Percentiles rank a stretch among this genome's conserved stretches.
Evolutionary conservation across 371 early-diverging fungal genomes (phyloP).

Genomic region (Mucor lusitanicus): DNA sequence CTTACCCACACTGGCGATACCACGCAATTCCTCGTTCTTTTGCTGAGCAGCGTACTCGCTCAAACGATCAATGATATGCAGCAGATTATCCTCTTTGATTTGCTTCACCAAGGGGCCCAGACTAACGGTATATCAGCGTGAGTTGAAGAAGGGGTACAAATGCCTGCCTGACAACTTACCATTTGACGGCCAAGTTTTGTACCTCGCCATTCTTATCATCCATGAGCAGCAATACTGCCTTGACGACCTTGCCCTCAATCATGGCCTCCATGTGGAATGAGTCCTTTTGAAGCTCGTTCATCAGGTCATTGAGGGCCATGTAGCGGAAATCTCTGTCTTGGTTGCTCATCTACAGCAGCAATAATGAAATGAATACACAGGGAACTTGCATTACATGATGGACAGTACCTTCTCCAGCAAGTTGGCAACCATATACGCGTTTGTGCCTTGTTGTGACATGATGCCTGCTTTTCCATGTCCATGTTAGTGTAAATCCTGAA

Average conservation of each 20-base stretch:
- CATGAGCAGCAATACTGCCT: constrained; percentile 74
- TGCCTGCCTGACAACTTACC: constrained; percentile 44
- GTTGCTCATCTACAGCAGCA: constrained; percentile 67
- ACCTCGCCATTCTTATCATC: constrained; percentile 91
- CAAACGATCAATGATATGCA: constrained; percentile 71
- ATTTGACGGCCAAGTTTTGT: constrained; percentile 90
- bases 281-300: constrained; percentile 69
- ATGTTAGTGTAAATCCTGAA: no score
- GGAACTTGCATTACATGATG: not conserved
- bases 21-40: constrained; percentile 66
- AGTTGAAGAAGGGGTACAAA: not conserved
- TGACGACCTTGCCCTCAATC: constrained; percentile 66
- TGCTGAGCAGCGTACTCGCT: constrained; percentile 57
- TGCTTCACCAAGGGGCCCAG: constrained; percentile 78
- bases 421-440: constrained; percentile 66
- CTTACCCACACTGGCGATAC: constrained; percentile 80
- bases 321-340: constrained; percentile 91
- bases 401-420: constrained; percentile 66
- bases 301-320: constrained; percentile 92
- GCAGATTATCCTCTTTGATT: constrained; percentile 65
- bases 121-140: constrained; percentile 37
- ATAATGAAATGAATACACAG: not conserved
- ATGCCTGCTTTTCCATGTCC: not conserved
- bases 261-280: constrained; percentile 62
- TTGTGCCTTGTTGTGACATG: constrained; percentile 47